Evolutionary conservation across 176 grass and related monocot genomes (phyloP).

Genomic region (Paspalum notatum): DNA sequence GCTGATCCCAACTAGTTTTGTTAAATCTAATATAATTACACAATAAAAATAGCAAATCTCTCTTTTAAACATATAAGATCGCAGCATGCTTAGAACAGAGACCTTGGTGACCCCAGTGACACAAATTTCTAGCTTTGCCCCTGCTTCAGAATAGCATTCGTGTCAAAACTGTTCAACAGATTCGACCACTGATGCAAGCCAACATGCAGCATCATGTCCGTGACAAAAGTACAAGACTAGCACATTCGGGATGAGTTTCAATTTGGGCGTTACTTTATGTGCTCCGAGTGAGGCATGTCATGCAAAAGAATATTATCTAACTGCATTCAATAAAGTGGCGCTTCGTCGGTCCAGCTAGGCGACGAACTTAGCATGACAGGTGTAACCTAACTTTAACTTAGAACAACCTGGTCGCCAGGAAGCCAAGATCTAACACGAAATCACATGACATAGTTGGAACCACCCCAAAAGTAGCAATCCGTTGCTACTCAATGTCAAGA

Average conservation of each 20-base stretch:
- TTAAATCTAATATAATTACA: no score
- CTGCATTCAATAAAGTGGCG: neutral
- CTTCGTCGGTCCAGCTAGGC: slow-evolving; percentile 21
- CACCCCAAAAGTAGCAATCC: slow-evolving; percentile 15
- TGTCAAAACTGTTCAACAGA: neutral
- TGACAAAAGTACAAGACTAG: neutral
- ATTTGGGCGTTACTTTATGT: neutral
- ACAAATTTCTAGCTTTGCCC: no score
- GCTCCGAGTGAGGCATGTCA: neutral
- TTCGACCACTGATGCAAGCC: neutral
- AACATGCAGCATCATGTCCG: no score
- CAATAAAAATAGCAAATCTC: no score
- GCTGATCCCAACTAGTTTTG: no score
- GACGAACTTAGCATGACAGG: neutral
- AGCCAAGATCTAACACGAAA: neutral
- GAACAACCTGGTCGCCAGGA: neutral
- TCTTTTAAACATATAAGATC: no score
- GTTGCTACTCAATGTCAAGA: neutral
- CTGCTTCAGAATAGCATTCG: neutral
- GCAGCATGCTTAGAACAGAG: no score
- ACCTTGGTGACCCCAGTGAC: no score
- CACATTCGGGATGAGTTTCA: neutral
- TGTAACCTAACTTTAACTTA: neutral
- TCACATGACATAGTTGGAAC: neutral
- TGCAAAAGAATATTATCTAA: slow-evolving; percentile 21